Evolutionary conservation across 768 basidiomycete species (phyloP).

Genomic region (Lentinus brumalis): DNA sequence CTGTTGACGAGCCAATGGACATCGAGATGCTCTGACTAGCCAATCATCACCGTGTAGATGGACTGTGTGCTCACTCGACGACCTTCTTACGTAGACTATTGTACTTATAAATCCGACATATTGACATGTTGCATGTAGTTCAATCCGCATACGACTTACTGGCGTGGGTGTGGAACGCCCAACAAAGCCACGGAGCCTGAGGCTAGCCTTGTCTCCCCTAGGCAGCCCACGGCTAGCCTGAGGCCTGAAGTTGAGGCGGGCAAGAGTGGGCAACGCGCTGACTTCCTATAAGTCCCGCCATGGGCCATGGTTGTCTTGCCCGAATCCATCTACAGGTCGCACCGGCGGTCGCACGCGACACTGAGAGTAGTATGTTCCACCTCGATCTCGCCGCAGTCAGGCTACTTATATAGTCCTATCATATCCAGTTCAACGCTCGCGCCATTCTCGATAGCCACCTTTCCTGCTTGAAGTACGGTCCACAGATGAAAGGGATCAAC

Average conservation of each 20-base stretch:
- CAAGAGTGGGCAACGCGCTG: no score
- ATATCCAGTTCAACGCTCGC: not conserved
- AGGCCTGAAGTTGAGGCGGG: no score
- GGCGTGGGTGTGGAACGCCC: no score
- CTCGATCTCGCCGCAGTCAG: not conserved
- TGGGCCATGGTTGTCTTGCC: no score
- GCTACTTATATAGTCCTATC: not conserved
- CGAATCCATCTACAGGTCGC: no score
- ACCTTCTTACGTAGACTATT: not conserved
- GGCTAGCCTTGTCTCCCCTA: no score
- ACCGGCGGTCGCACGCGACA: no score
- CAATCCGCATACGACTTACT: not conserved
- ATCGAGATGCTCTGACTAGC: constrained; percentile 24
- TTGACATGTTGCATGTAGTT: not conserved
- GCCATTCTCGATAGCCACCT: constrained; percentile 1
- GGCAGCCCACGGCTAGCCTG: no score
- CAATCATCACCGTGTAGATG: constrained; percentile 4
- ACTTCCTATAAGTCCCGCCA: no score
- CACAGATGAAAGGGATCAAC: constrained; percentile 12
- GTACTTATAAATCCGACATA: not conserved
- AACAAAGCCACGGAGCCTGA: no score
- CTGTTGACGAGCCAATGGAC: constrained; percentile 31
- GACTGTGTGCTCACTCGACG: not conserved
- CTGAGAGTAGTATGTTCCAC: no score
- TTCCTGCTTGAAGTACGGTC: constrained; percentile 10